Percentiles rank a stretch among this genome's conserved stretches.
Conservation (phyloP, 108 stramenopile species). For the Fistulifera solaris region DNA sequence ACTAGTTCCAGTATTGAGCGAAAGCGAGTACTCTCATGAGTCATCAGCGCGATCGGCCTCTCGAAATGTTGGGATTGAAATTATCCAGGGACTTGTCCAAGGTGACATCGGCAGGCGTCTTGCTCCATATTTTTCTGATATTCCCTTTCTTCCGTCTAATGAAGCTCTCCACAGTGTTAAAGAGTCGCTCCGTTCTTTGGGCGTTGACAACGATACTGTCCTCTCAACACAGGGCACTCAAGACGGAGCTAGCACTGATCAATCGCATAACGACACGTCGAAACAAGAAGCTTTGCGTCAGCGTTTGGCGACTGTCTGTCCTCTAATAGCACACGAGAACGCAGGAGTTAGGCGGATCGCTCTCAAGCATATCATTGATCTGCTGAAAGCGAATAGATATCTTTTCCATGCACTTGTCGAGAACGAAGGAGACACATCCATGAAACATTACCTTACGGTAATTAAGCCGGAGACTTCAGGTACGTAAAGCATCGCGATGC, state of each 20-base stretch:
- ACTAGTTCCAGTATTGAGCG: constrained; percentile 53
- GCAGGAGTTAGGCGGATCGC: constrained; percentile 59
- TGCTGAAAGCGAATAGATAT: constrained; percentile 60
- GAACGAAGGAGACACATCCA: constrained; percentile 44
- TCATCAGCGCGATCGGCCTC: constrained; percentile 1
- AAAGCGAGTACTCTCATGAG: constrained; percentile 1
- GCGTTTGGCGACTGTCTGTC: constrained; percentile 21
- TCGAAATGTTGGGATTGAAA: constrained; percentile 32
- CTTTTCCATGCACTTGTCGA: constrained; percentile 53
- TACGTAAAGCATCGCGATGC: background rate
- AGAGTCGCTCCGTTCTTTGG: constrained; percentile 28
- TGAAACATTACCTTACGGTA: constrained; percentile 61
- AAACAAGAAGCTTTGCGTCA: constrained; percentile 30
- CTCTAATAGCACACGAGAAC: constrained; percentile 56
- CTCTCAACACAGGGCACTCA: constrained; percentile 19
- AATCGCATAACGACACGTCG: constrained; percentile 2
- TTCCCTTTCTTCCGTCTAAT: constrained; percentile 67
- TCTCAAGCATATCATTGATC: constrained; percentile 49
- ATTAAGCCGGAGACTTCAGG: constrained; percentile 1
- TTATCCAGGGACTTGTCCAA: constrained; percentile 44
- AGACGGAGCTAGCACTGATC: constrained; percentile 3
- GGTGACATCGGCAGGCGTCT: constrained; percentile 41
- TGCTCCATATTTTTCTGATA: constrained; percentile 37
- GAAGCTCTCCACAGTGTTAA: constrained; percentile 38
- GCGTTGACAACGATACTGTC: constrained; percentile 70